Evolutionary conservation across 1,284 basidiomycete genomes (phyloP).

Genomic region (Pyrrhoderma noxium): DNA sequence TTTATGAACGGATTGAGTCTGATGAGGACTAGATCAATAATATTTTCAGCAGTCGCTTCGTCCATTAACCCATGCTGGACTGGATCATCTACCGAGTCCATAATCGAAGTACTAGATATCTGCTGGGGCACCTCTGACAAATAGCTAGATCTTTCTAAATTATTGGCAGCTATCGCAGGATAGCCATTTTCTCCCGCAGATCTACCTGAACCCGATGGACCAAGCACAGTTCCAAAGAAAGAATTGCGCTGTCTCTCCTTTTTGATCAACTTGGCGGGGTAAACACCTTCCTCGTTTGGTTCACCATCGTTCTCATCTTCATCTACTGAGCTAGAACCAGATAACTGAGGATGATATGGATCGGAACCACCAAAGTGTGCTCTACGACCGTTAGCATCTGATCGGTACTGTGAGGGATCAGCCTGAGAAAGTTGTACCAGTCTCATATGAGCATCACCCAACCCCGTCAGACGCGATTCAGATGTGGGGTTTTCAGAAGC

Average conservation of each 20-base stretch:
- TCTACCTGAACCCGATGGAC: conserved; percentile 29
- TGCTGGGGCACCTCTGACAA: conserved; percentile 27
- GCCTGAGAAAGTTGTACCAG: conserved; percentile 26
- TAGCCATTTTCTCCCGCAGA: conserved; percentile 22
- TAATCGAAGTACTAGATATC: conserved; percentile 18
- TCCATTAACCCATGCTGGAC: conserved; percentile 59
- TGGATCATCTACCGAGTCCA: conserved; percentile 48
- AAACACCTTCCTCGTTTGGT: conserved; percentile 51
- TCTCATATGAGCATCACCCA: conserved; percentile 25
- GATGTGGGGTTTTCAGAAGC: conserved; percentile 27
- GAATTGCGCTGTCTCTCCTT: conserved; percentile 62
- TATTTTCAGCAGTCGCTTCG: conserved; percentile 55
- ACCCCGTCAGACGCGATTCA: not conserved
- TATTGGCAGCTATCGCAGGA: conserved; percentile 16
- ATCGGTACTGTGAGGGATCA: conserved; percentile 9
- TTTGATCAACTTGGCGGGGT: conserved; percentile 64
- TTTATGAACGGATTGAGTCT: conserved; percentile 81
- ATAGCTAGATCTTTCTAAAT: conserved; percentile 25
- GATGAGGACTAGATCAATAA: conserved; percentile 70
- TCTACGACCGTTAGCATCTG: conserved; percentile 23
- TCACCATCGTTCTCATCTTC: conserved; percentile 57
- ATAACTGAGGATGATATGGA: conserved; percentile 21
- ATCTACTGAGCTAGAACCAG: conserved; percentile 36
- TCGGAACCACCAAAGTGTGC: conserved; percentile 27
- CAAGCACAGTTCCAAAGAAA: conserved; percentile 76